Evolutionary conservation across 2,329 filamentous ascomycete species (phyloP).

Genomic region (Hypoxylon sp.): DNA sequence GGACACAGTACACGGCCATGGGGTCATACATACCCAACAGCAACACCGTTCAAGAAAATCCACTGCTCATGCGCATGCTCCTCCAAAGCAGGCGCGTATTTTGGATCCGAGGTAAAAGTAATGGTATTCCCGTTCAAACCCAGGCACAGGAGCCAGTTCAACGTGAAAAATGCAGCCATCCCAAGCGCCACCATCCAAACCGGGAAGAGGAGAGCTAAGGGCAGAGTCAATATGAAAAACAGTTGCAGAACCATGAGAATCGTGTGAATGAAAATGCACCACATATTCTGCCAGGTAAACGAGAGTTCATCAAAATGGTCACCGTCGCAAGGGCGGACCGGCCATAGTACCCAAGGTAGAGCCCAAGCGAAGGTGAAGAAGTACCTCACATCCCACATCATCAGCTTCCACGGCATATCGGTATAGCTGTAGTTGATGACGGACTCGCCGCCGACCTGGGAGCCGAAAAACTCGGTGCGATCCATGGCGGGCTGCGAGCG

Average conservation of each 20-base stretch:
- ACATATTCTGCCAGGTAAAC: constrained; percentile 68
- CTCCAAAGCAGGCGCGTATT: constrained; percentile 63
- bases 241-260: constrained; percentile 72
- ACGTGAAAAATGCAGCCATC: constrained; percentile 59
- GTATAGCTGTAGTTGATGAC: constrained; percentile 74
- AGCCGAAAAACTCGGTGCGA: constrained; percentile 67
- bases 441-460: constrained; percentile 68
- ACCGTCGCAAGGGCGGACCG: constrained; percentile 65
- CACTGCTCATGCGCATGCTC: constrained; percentile 76
- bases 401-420: constrained; percentile 64
- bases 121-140: constrained; percentile 66
- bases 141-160: constrained; percentile 66
- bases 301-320: constrained; percentile 74
- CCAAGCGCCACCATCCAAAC: constrained; percentile 61
- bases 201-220: constrained; percentile 62
- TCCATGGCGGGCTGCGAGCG: constrained; percentile 34
- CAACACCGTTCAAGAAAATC: constrained; percentile 85
- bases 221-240: constrained; percentile 70
- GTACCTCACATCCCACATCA: constrained; percentile 66
- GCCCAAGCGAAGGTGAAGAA: constrained; percentile 69
- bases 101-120: constrained; percentile 65
- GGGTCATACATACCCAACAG: constrained; percentile 64
- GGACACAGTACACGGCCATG: constrained; percentile 9
- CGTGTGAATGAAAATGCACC: constrained; percentile 68
- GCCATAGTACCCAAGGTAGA: constrained; percentile 72